Base-by-base conservation (phyloP, 2,329 filamentous ascomycete species). In the Colletotrichum sp. region DNA sequence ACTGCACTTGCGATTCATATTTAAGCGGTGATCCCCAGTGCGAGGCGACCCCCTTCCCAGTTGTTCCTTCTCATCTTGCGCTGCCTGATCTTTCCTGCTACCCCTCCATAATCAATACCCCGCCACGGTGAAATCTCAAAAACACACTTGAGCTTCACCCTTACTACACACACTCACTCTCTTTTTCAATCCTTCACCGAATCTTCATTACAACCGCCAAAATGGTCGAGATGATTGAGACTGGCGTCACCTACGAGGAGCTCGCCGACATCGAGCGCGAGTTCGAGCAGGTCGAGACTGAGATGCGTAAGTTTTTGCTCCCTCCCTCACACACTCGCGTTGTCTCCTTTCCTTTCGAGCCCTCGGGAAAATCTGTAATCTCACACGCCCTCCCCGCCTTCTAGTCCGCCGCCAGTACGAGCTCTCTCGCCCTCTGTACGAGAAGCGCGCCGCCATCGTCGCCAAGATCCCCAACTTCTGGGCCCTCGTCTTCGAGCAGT, bases 401-500 rank as follows among this genome's bases (percentile, higher is more conserved):
- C 62, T 52, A 96, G 95, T 96, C 82, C 93, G 94, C 82, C 90
- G 94, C 82, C 93, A 96, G 84, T 90, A 93, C 80, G 87, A 90
- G 79, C 89, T 96, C 80, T 91, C 92, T 81, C 88, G 89, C 77
- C 90, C 93, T 61, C 90, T 98, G 77, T 98, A 95, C 88, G 89
- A 91, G 81, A 95, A 94, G 87, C 95, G 96, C 83, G 89, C 91
- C 79, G 90, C 91, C 80, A 86, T 95, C 78, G 88, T 97, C 78
- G 85, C 90, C 78, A 89, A 93, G 82, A 96, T 98, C 82, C 91
- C 92, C 80, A 92, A 95, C 87, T 99, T 99, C 92, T 99, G 97
- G 97, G 90, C 95, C n/a, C 91, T 98, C 75, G 96, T 98, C 73
- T 90, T 99, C 84, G 95, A 98, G 88, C 94, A 96, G 87, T 93